A percentile compares a stretch with the other conserved stretches of the same genome.
Conservation (phyloP, 768 basidiomycete genomes). For the Gymnopilus junonius region DNA sequence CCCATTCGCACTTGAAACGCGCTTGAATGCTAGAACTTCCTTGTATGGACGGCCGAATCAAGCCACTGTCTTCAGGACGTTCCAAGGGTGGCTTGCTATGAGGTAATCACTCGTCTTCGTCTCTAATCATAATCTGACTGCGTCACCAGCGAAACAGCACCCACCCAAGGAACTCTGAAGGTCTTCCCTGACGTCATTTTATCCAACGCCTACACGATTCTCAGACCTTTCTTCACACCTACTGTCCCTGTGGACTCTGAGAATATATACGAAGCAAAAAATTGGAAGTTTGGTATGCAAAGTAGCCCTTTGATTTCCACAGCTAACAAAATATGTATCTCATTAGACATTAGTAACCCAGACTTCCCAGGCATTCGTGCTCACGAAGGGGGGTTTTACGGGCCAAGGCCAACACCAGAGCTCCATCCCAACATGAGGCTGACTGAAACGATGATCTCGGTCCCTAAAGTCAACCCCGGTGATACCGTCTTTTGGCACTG, state of each 20-base stretch:
- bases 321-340: neutral
- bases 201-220: constrained; percentile 72
- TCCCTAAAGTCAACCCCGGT: constrained; percentile 74
- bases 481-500: constrained; percentile 85
- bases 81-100: constrained; percentile 81
- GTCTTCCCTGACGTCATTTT: constrained; percentile 71
- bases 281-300: constrained; percentile 56
- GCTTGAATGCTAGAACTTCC: constrained; percentile 64
- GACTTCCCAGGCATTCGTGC: constrained; percentile 58
- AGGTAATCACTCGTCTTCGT: constrained; percentile 41
- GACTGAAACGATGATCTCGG: constrained; percentile 66
- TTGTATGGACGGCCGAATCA: constrained; percentile 63
- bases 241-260: constrained; percentile 41
- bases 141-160: constrained; percentile 58
- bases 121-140: neutral
- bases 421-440: constrained; percentile 73
- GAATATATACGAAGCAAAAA: constrained; percentile 51
- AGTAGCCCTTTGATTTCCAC: neutral
- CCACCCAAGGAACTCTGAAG: constrained; percentile 68
- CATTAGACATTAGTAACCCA: constrained; percentile 46
- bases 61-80: constrained; percentile 61
- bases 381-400: constrained; percentile 40
- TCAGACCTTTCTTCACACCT: constrained; percentile 78
- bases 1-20: constrained; percentile 63
- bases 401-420: constrained; percentile 53